Evolutionary conservation across 2,329 filamentous ascomycete genomes (phyloP), one percentile per base, ranked within the genome.

Genomic region (Cucurbitaria berberidis): DNA sequence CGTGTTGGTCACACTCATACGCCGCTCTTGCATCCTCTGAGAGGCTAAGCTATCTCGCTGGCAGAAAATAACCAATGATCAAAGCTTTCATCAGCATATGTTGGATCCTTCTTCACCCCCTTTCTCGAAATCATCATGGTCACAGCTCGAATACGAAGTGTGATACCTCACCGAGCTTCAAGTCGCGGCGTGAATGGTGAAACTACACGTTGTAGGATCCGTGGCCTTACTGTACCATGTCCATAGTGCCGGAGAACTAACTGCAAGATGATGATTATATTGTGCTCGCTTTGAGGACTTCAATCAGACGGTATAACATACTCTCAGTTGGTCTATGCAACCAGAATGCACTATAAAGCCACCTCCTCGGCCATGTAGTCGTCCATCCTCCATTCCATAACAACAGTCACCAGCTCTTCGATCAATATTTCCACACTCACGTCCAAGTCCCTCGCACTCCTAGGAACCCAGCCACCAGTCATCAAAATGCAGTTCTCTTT

Each of bases 401-500:
- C 34, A 36, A 18, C 34, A 36, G 6, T 18, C 34, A 36, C 13
- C 19, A 16, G n/a, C n/a, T 36, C 19, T 21, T 36, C 34, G 4
- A 22, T 21, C 35, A 21, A 10, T 13, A 10, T 13, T 21, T 19
- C 18, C 35, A 39, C 10, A 18, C 11, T 18, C 34, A 16, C 34
- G 18, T 21, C 27, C 6, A 30, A 36, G 11, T 18, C 35, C 22
- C 21, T 7, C 16, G 10, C 9, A 3, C 5, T 39, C 35, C n/a
- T n/a, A 21, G 18, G 35, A 46, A 29, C 48, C 36, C 27, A 56
- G 42, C 55, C 30, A 48, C 47, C 38, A 29, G 51, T 53, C 51
- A 39, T 45, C 57, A 68, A 62, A 21, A 72, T 73, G 69, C 69
- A 70, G 54, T 69, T 73, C 67, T 66, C 69, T 52, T 45, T 65